Percentiles rank a stretch among this genome's conserved stretches.
Evolutionary conservation across 83 land plant species (phyloP).

Genomic region (Larix sibirica): DNA sequence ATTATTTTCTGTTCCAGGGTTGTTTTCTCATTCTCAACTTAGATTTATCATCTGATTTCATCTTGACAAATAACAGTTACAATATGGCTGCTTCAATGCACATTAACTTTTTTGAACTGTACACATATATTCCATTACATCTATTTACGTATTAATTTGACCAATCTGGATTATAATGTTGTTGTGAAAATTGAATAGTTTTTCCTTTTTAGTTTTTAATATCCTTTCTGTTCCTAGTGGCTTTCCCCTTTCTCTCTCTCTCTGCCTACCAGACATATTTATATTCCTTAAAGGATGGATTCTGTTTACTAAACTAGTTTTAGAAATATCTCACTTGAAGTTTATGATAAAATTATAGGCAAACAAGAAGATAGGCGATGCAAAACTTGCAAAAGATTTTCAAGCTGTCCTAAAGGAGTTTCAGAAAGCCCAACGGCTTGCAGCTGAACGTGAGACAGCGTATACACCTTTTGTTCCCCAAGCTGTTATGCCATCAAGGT

Average conservation of each 20-base stretch:
- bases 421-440: constrained; percentile 73
- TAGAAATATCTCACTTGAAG: constrained; percentile 4
- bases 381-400: constrained; percentile 90
- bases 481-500: constrained; percentile 60
- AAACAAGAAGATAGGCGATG: constrained; percentile 75
- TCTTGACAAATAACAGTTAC: background rate
- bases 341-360: constrained; percentile 36
- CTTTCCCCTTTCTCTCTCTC: too few relatives aligned
- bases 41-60: background rate
- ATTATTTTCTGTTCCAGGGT: too few relatives aligned
- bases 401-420: constrained; percentile 75
- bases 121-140: too few relatives aligned
- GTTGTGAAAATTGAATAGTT: too few relatives aligned
- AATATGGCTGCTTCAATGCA: background rate
- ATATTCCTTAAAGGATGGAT: background rate
- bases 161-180: background rate
- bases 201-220: too few relatives aligned
- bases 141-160: background rate
- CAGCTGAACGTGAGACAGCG: constrained; percentile 83
- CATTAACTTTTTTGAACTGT: too few relatives aligned
- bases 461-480: constrained; percentile 74
- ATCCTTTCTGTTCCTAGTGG: too few relatives aligned
- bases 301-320: background rate
- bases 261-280: too few relatives aligned
- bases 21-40: background rate